Evolutionary conservation across 495 filamentous ascomycete genomes (phyloP).

Genomic region (Filosporella fistucella): DNA sequence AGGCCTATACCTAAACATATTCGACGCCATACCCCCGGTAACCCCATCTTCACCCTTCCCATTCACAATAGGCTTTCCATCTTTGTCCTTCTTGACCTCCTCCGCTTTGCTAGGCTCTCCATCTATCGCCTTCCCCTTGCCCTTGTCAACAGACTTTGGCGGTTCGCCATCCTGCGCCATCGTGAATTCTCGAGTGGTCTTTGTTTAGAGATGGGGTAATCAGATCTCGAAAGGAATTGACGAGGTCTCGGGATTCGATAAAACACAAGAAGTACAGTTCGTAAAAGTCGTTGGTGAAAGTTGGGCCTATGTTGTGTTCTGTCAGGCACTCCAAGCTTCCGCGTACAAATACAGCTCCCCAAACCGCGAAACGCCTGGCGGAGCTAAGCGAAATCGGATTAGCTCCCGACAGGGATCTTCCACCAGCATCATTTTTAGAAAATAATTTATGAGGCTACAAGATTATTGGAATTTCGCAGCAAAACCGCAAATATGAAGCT

Average conservation of each 20-base stretch:
- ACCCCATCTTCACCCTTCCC: conserved; percentile 62
- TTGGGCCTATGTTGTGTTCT: conserved; percentile 11
- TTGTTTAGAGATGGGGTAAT: neutral
- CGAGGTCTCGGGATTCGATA: neutral
- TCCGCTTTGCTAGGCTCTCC: conserved; percentile 56
- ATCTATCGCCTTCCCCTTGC: conserved; percentile 84
- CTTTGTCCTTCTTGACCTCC: conserved; percentile 61
- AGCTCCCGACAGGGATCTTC: conserved; percentile 14
- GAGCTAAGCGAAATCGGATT: conserved; percentile 13
- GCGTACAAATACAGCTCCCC: conserved; percentile 20
- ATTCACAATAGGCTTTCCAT: conserved; percentile 62
- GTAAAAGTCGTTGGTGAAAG: conserved; percentile 5
- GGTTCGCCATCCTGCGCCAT: conserved; percentile 94
- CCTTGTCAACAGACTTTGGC: conserved; percentile 83
- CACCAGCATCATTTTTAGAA: conserved; percentile 13
- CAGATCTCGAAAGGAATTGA: too few species aligned
- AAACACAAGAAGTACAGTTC: neutral
- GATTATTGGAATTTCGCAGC: conserved; percentile 9
- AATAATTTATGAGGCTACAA: conserved; percentile 10
- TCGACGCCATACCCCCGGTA: conserved; percentile 29
- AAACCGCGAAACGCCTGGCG: conserved; percentile 1
- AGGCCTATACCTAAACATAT: conserved; percentile 7
- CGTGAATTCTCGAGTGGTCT: conserved; percentile 17
- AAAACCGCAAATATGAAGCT: conserved; percentile 68
- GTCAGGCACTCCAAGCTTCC: conserved; percentile 27